Base-by-base conservation (phyloP, 768 basidiomycete genomes). In the Strobilomyces dryophilus region DNA sequence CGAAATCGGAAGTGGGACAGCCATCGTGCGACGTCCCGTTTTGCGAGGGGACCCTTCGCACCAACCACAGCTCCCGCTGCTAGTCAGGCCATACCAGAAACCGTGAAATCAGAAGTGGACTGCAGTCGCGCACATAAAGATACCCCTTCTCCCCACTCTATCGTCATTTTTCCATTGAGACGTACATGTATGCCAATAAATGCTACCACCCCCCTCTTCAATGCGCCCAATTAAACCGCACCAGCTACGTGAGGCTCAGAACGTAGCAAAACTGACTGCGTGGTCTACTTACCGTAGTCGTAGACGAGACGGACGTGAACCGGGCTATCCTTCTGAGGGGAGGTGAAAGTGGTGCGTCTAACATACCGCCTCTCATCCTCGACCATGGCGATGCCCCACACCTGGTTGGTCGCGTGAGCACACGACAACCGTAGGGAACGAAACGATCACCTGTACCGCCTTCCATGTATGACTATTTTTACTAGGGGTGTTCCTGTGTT, bases 361-460 rank as follows among this genome's bases (percentile, higher is more conserved):
- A 76, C 72, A 59, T 87, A 82, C 53, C 83, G 73, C 59, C 82
- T 79, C 61, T 80, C 79, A 27, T 74, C 81, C 12, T 84, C 68
- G 56, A 84, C 70, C 4, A 74, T 72, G 60, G 85, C 75, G 20
- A 89, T 75, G 20, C 86, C 87, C 87, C 87, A 89, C 2, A 66
- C 67, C 76, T 77, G 43, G 14, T 45, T 42, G 36, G 36, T 32
- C 11, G 24, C 39, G 47, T 45, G 26, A 36, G 53, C 20, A 49
- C 20, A 20, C 15, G 47, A 31, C 18, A 32, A 20, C n/a, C 4
- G 49, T 45, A 18, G 24, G 46, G 27, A 29, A 35, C 60, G 72
- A 21, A 35, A 18, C n/a, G 18, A 20, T 20, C 52, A 85, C 88
- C 78, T 87, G 84, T 42, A 82, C 67, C 3, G 76, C 83, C 17